phyloP scores from a whole-genome alignment of 768 basidiomycete genomes.

The Lanmaoa pseudosensibilis region DNA sequence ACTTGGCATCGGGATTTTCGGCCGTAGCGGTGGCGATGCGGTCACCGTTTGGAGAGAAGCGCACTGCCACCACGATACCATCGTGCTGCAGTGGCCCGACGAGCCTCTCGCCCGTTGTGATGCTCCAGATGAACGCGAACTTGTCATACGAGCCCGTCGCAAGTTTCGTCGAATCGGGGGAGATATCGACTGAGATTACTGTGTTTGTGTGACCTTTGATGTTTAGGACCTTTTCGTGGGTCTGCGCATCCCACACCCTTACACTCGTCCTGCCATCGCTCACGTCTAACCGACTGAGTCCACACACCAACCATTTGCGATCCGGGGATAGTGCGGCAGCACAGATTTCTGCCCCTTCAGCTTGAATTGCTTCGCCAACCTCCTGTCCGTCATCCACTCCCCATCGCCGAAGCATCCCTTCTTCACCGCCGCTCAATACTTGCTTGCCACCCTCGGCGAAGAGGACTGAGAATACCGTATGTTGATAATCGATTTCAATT shows the following conservation, averaged over 20 bases:
- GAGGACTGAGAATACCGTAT: background rate
- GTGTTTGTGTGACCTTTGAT: background rate
- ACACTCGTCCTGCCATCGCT: too few species aligned
- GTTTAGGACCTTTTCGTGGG: background rate
- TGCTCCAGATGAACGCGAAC: background rate
- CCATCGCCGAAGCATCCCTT: background rate
- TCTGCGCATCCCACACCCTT: background rate
- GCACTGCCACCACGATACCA: background rate
- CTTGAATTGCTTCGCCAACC: background rate
- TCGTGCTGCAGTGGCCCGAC: background rate
- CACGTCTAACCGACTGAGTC: background rate
- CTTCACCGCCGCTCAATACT: background rate
- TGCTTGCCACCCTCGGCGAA: background rate
- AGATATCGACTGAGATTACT: background rate
- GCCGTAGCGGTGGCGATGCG: background rate
- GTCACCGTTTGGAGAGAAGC: conserved; percentile 5
- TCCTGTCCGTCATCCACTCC: background rate
- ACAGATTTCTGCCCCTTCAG: background rate
- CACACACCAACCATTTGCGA: conserved; percentile 3
- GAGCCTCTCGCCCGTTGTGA: background rate
- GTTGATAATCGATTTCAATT: background rate
- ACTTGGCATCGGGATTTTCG: background rate
- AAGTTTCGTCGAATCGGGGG: background rate
- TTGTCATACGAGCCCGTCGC: background rate
- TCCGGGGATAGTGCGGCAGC: background rate